Base-by-base conservation (phyloP, 2,329 filamentous ascomycete genomes). In the Cyphellophora europaea region DNA sequence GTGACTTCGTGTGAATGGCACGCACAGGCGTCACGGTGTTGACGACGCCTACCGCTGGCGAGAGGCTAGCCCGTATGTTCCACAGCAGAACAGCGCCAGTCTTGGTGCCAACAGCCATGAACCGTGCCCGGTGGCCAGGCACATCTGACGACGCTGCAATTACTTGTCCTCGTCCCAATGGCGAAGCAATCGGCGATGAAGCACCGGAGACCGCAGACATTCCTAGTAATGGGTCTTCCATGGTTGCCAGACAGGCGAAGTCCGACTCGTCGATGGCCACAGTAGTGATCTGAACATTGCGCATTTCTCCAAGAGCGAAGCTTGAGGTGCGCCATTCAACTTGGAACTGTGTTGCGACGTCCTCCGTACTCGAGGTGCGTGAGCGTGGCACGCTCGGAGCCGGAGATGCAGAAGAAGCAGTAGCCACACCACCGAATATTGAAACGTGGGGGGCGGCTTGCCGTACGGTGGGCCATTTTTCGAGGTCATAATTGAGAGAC, bases 1-100 rank as follows among this genome's bases (percentile, higher is more conserved):
- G 87, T 0, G 89, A 96, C 30, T 93, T 86, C 0, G 91, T 96
- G 49, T 88, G 77, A 30, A 96, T 88, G 33, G 82, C 69, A 17
- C 86, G 78, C n/a, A 93, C 53, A 1, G 89, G 84, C 10, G 71
- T 64, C 28, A 93, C 62, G 4, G 63, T 67, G 43, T 80, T 79
- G 17, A 65, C 56, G 3, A 73, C 57, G 28, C 71, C 66, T 1
- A 66, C 46, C 48, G 69, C 74, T 2, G 61, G 66, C 2, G 77
- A 67, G 12, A 71, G 57, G 6, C 72, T 63, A 17, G 81, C 78
- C 35, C 91, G 80, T 49, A 84, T 72, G 52, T 98, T 82, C 87
- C 88, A 98, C 1, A 93, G 59, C 5, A 91, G 59, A 5, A 96
- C 67, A n/a, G 67, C 67, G 0, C 91, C 91, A 6, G 67, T 73